Evolutionary conservation across 1,284 basidiomycete genomes (phyloP).

Genomic region (Tetrapyrgos nigripes): DNA sequence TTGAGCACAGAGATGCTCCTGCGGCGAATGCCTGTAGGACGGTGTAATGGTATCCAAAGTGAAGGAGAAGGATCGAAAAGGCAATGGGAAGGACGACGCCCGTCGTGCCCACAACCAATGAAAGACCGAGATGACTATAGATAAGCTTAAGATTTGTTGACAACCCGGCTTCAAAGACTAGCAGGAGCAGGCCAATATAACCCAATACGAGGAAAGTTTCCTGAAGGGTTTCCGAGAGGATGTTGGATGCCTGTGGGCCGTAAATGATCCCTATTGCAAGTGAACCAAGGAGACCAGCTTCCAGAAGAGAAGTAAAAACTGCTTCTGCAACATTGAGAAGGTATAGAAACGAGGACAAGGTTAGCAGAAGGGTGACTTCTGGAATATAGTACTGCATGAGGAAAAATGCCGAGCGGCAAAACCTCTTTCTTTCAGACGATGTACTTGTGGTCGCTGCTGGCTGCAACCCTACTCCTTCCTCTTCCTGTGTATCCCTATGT

Average conservation of each 20-base stretch:
- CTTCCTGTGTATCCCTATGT: slow-evolving; percentile 15
- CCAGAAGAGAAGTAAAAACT: slow-evolving; percentile 29
- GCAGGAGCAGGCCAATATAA: slow-evolving; percentile 42
- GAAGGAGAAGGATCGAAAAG: slow-evolving; percentile 39
- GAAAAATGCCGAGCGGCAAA: background rate
- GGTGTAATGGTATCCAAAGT: slow-evolving; percentile 39
- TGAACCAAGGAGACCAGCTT: slow-evolving; percentile 41
- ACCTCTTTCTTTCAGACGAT: background rate
- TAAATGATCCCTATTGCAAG: slow-evolving; percentile 40
- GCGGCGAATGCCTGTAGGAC: slow-evolving; percentile 42
- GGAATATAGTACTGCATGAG: background rate
- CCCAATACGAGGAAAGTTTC: slow-evolving; percentile 37
- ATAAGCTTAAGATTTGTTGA: slow-evolving; percentile 38
- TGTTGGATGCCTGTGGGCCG: slow-evolving; percentile 35
- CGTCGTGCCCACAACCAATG: slow-evolving; percentile 38
- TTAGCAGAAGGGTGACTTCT: slow-evolving; percentile 24
- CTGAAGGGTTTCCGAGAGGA: slow-evolving; percentile 37
- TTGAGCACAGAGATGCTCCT: slow-evolving; percentile 46
- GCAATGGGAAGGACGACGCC: slow-evolving; percentile 45
- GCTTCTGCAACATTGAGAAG: slow-evolving; percentile 26
- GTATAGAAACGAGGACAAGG: slow-evolving; percentile 8
- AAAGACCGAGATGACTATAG: slow-evolving; percentile 38
- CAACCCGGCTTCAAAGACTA: slow-evolving; percentile 46
- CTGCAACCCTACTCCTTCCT: background rate
- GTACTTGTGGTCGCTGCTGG: background rate